A percentile compares a stretch with the other conserved stretches of the same genome.
Conservation (phyloP, 352 stramenopile species). For the Globisporangium recalcitrans region DNA sequence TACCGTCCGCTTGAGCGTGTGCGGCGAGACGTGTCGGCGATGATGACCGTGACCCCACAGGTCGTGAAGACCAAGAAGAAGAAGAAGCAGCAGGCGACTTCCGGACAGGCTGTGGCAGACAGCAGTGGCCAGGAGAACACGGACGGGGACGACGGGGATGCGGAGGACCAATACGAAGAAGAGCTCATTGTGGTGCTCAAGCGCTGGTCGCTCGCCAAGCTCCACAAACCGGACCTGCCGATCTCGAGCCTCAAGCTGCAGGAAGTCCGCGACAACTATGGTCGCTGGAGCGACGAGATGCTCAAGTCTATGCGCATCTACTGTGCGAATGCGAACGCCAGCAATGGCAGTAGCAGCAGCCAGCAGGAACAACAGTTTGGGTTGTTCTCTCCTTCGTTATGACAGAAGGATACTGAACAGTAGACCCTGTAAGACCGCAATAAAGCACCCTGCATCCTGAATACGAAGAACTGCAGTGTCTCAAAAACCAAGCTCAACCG, state of each 20-base stretch:
- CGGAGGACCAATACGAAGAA: background rate
- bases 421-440: no score
- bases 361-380: background rate
- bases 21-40: slow-evolving; percentile 21
- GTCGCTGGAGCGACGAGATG: slow-evolving; percentile 47
- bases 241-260: slow-evolving; percentile 26
- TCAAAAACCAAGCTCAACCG: no score
- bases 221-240: slow-evolving; percentile 17
- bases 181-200: slow-evolving; percentile 32
- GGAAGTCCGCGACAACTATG: slow-evolving; percentile 35
- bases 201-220: slow-evolving; percentile 25
- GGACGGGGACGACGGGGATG: slow-evolving; percentile 3
- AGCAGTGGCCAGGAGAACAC: background rate
- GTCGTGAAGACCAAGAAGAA: slow-evolving; percentile 2
- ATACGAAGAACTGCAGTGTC: no score
- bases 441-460: no score
- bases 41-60: slow-evolving; percentile 23
- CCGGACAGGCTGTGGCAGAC: background rate
- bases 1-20: slow-evolving; percentile 14
- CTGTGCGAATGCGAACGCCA: background rate
- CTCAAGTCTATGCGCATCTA: slow-evolving; percentile 28
- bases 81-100: background rate
- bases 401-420: no score
- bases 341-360: background rate
- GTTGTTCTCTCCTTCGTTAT: no score